These are phyloP conservation scores for Saprolegnia parasitica DNA, from an alignment of 352 stramenopile species.

Conservation along the genomic window DNA sequence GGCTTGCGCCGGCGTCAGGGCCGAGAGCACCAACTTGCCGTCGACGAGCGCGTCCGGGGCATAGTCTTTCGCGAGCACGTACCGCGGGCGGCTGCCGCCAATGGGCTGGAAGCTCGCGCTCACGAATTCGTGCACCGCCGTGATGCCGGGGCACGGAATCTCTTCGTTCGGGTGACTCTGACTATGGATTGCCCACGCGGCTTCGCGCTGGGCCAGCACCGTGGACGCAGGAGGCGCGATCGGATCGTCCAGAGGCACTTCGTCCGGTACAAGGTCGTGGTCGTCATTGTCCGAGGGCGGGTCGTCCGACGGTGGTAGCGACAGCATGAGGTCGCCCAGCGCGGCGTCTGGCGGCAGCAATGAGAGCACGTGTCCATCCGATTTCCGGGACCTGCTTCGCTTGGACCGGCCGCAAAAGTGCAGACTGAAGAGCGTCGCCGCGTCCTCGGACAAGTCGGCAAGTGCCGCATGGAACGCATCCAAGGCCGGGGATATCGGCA, in stretches of 20 bases:
- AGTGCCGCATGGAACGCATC: slow-evolving; percentile 66
- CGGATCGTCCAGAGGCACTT: not conserved
- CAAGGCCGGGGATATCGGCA: slow-evolving; percentile 60
- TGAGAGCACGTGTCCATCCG: not conserved
- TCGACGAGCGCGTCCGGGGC: slow-evolving; percentile 57
- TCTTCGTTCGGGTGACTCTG: slow-evolving; percentile 6
- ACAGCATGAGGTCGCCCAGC: not conserved
- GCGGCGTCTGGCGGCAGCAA: not conserved
- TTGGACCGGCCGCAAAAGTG: slow-evolving; percentile 49
- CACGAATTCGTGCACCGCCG: slow-evolving; percentile 58
- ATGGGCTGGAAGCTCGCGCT: slow-evolving; percentile 59
- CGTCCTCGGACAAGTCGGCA: slow-evolving; percentile 47
- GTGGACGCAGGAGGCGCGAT: not conserved
- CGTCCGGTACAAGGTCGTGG: too few species aligned
- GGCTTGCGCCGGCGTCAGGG: slow-evolving; percentile 47
- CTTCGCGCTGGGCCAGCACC: not conserved
- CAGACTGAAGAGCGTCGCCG: slow-evolving; percentile 67
- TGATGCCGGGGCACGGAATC: slow-evolving; percentile 13
- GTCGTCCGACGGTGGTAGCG: not conserved
- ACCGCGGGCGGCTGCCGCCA: slow-evolving; percentile 66
- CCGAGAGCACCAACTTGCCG: slow-evolving; percentile 60
- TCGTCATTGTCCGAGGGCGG: too few species aligned
- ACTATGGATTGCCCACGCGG: not conserved
- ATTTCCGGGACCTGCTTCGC: not conserved
- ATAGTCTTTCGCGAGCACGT: slow-evolving; percentile 75